These are phyloP conservation scores for Pseudogymnoascus sp. DNA, from an alignment of 2,329 filamentous ascomycete genomes.

Conservation along the genomic window DNA sequence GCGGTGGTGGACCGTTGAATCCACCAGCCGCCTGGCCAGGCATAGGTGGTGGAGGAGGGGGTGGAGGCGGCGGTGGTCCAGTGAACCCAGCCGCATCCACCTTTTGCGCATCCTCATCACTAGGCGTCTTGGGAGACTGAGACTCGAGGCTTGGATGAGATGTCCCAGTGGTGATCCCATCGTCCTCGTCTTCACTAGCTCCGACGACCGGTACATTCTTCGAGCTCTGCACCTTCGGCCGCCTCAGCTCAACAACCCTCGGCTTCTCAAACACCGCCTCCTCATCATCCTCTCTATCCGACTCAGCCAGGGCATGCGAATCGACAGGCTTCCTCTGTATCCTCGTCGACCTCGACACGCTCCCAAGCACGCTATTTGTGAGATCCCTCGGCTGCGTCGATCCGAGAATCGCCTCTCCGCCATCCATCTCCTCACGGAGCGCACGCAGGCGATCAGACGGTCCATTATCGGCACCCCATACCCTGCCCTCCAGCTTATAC, in stretches of 20 bases:
- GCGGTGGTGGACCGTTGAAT: slow-evolving; percentile 22
- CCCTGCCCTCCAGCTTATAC: slow-evolving; percentile 89
- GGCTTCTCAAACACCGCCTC: slow-evolving; percentile 60
- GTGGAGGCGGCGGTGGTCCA: slow-evolving; percentile 25
- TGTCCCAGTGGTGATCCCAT: slow-evolving; percentile 63
- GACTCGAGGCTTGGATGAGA: slow-evolving; percentile 69
- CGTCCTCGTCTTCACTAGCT: slow-evolving; percentile 34
- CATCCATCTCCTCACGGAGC: slow-evolving; percentile 91
- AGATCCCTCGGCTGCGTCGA: slow-evolving; percentile 53
- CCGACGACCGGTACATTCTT: slow-evolving; percentile 43
- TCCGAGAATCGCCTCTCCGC: slow-evolving; percentile 41
- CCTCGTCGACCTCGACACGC: slow-evolving; percentile 53
- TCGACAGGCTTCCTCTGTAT: slow-evolving; percentile 47
- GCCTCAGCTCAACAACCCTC: slow-evolving; percentile 67
- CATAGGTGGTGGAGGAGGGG: slow-evolving; percentile 38
- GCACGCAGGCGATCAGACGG: slow-evolving; percentile 89
- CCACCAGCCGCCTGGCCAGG: slow-evolving; percentile 30
- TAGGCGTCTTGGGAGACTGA: slow-evolving; percentile 48
- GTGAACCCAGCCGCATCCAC: slow-evolving; percentile 16
- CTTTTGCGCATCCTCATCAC: slow-evolving; percentile 23
- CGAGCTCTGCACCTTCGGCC: slow-evolving; percentile 46
- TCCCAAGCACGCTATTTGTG: slow-evolving; percentile 65
- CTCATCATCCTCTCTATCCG: slow-evolving; percentile 42
- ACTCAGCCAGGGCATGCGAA: slow-evolving; percentile 25
- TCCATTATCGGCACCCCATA: slow-evolving; percentile 73